Base-by-base conservation (phyloP, 2,329 filamentous ascomycete genomes). In the Pyrenochaeta sp. region DNA sequence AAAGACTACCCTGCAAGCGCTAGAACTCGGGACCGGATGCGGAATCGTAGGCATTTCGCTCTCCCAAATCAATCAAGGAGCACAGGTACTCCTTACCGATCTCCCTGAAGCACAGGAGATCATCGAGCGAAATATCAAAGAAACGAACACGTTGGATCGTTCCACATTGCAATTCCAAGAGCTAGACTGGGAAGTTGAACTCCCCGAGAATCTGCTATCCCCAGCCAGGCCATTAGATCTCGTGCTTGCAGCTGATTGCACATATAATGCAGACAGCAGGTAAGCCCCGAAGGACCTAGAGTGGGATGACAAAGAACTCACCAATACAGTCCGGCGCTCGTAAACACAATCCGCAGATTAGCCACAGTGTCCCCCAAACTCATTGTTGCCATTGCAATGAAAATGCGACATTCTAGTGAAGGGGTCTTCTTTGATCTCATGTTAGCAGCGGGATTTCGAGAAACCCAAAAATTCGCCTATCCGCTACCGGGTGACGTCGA, bases 11-110 rank as follows among this genome's bases (percentile, higher is more conserved):
- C 56, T 76, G 4, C 62, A 62, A 17, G 74, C 83, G 21, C 69
- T 90, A 13, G 86, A 90, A 64, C 73, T 89, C 5, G 86, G 87
- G 7, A 81, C 82, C 20, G 87, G 86, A 1, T 87, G 84, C 63
- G 86, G 86, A 23, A 82, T 87, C 41, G 85, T 70, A 18, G 85
- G 86, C 21, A 80, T 88, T 34, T 77, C 79, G n/a, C 68, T 89
- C 11, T 80, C 82, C 3, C 75, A 80, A 44, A 65, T 77, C n/a
- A 67, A 82, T 8, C 71, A 73, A 13, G 72, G 76, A 32, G 79
- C 77, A 53, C 72, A 80, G 6, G 74, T 86, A 7, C 60, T 82
- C 6, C 76, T 89, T 38, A 89, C 86, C 10, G 87, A 90, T 64
- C 74, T 88, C 2, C 75, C 81, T 1, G 84, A 87, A 67, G 85